Evolutionary conservation across 2,329 filamentous ascomycete species (phyloP).

Genomic region (Colletotrichum falcatum): DNA sequence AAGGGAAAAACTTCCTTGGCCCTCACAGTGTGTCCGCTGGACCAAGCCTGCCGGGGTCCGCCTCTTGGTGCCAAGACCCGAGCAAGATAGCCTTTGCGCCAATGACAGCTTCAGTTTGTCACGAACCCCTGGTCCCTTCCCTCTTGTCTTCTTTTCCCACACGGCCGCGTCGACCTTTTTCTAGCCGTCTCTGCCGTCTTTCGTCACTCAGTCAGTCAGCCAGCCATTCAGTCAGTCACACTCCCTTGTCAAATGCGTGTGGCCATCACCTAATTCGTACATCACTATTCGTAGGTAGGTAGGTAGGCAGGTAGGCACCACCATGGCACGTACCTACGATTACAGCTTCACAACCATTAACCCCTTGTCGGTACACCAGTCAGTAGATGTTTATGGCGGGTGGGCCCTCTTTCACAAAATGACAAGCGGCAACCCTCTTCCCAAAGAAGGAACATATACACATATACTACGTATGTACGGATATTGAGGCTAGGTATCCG

Average conservation of each 20-base stretch:
- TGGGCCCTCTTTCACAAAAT: not conserved
- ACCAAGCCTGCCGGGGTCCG: not conserved
- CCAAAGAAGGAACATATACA: too few species aligned
- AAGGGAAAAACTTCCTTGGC: constrained; percentile 21
- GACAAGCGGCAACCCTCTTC: not conserved
- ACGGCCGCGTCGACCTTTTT: not conserved
- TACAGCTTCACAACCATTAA: not conserved
- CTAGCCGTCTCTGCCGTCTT: constrained; percentile 1
- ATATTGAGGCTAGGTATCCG: too few species aligned
- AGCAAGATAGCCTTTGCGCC: constrained; percentile 23
- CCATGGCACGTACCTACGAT: not conserved
- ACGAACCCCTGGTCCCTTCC: constrained; percentile 19
- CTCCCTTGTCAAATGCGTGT: not conserved
- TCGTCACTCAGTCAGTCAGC: constrained; percentile 9
- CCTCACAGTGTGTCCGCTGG: constrained; percentile 28
- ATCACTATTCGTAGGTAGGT: too few species aligned
- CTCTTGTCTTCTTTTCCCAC: not conserved
- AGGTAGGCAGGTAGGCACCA: too few species aligned
- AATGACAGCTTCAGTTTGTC: constrained; percentile 28
- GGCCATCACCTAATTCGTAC: not conserved
- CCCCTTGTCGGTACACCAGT: not conserved
- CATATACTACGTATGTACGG: too few species aligned
- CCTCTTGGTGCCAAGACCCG: constrained; percentile 12
- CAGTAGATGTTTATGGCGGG: too few species aligned
- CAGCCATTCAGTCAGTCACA: not conserved